These are phyloP conservation scores for Aureobasidium leucospermi DNA, from an alignment of 2,329 filamentous ascomycete species.

Conservation along the genomic window DNA sequence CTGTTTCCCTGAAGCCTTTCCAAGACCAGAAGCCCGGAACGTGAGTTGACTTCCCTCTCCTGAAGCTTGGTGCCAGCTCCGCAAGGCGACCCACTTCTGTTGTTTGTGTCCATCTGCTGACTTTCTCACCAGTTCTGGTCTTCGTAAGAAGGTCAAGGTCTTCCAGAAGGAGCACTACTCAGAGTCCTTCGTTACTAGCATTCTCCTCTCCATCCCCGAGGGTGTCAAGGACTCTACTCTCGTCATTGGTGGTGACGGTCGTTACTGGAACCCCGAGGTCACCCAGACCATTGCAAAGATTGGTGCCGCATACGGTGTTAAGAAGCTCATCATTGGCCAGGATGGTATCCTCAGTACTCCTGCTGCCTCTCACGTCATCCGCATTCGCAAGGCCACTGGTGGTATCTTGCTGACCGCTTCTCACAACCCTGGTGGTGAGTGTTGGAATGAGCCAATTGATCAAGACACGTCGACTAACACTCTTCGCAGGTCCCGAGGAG, in stretches of 20 bases:
- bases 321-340: constrained; percentile 96
- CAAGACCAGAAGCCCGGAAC: constrained; percentile 98
- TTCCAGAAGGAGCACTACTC: constrained; percentile 95
- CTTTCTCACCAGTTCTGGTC: constrained; percentile 65
- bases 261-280: constrained; percentile 95
- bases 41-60: constrained; percentile 52
- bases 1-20: constrained; percentile 77
- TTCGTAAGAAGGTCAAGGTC: constrained; percentile 97
- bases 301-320: constrained; percentile 91
- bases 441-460: neutral
- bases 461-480: neutral
- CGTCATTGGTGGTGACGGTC: constrained; percentile 94
- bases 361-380: constrained; percentile 90
- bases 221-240: constrained; percentile 81
- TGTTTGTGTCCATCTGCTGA: neutral
- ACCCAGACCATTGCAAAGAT: constrained; percentile 97
- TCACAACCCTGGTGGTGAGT: constrained; percentile 92
- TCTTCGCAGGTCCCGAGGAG: constrained; percentile 65
- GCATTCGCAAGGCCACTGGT: constrained; percentile 88
- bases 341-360: constrained; percentile 95
- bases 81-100: neutral
- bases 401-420: constrained; percentile 95
- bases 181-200: constrained; percentile 90
- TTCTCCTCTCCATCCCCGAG: constrained; percentile 93
- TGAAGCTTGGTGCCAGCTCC: neutral